Evolutionary conservation across 1,139 yeast genomes (phyloP).

Genomic region (Komagataea norvegica): DNA sequence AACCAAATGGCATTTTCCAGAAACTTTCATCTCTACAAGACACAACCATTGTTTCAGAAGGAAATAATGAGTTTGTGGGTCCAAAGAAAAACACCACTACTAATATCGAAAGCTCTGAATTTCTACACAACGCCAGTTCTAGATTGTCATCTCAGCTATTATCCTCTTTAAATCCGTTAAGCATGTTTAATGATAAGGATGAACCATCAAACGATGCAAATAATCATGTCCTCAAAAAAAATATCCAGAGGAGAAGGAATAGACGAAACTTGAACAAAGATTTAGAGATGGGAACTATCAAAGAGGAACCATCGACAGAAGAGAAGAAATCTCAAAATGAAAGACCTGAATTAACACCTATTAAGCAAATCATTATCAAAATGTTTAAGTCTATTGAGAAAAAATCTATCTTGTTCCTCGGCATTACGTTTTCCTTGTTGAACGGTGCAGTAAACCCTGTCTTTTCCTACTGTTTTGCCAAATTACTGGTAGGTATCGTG

Average conservation of each 20-base stretch:
- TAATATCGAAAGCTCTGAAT: slow-evolving; percentile 1
- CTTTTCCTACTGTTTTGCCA: slow-evolving; percentile 74
- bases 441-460: slow-evolving; percentile 70
- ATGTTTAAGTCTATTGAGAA: slow-evolving; percentile 34
- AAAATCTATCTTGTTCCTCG: slow-evolving; percentile 41
- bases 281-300: slow-evolving; percentile 8
- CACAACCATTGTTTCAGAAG: slow-evolving; percentile 5
- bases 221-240: neutral
- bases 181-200: slow-evolving; percentile 8
- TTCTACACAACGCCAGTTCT: slow-evolving; percentile 8
- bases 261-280: slow-evolving; percentile 8
- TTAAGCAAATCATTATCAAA: slow-evolving; percentile 34
- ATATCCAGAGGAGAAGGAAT: slow-evolving; percentile 1
- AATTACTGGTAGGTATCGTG: slow-evolving; percentile 54
- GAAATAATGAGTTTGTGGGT: neutral
- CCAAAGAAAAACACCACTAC: neutral
- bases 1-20: slow-evolving; percentile 14
- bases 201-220: slow-evolving; percentile 10
- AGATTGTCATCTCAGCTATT: slow-evolving; percentile 20
- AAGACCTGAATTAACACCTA: slow-evolving; percentile 27
- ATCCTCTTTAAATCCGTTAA: slow-evolving; percentile 19
- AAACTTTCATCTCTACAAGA: slow-evolving; percentile 19
- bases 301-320: slow-evolving; percentile 7
- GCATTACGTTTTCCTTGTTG: slow-evolving; percentile 46
- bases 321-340: slow-evolving; percentile 6